Evolutionary conservation across 2,329 filamentous ascomycete genomes (phyloP), one percentile per base, ranked within the genome.

Genomic region (Botryosphaeria agaves): DNA sequence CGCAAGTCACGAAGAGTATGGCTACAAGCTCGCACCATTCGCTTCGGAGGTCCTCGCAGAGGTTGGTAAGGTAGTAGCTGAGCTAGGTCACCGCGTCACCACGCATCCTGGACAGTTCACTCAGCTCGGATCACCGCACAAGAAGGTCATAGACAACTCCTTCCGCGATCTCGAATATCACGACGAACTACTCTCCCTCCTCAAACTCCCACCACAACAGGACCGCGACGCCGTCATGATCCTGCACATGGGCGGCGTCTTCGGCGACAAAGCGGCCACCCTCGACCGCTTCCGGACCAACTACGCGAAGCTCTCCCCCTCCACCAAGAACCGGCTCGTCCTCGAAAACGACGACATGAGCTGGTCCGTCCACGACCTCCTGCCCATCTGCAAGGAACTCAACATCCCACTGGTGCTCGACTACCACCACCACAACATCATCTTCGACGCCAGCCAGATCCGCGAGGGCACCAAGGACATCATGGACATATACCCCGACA

Each of bases 21-120:
- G 85, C 0, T 95, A 95, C 52, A 77, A 72, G 41, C 63, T 95
- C 8, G 75, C 73, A 0, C 76, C 80, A 0, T 94, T 94, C 48
- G 87, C 85, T 0, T 71, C 79, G 0, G 75, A 84, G 9, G 72
- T 69, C 0, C 61, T 95, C 7, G 76, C 69, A 2, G 76, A 85
- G 39, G 81, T 71, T 5, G 87, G 87, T 1, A 73, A 61, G 42
- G 71, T 91, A 3, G 75, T 82, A 5, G 78, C 70, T 7, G 68
- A 85, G 51, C 58, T 87, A 3, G 80, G 81, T 1, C 87, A 95
- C 49, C 68, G 87, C 16, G 61, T 94, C 5, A 92, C 83, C 0
- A 91, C 80, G 3, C 87, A 95, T 49, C 87, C 87, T 0, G 87
- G 87, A 11, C 84, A 80, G 56, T 95, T 84, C 45, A 94, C 87